Base-by-base conservation (phyloP, 805 yeast species). In the Debaryomyces hansenii region DNA sequence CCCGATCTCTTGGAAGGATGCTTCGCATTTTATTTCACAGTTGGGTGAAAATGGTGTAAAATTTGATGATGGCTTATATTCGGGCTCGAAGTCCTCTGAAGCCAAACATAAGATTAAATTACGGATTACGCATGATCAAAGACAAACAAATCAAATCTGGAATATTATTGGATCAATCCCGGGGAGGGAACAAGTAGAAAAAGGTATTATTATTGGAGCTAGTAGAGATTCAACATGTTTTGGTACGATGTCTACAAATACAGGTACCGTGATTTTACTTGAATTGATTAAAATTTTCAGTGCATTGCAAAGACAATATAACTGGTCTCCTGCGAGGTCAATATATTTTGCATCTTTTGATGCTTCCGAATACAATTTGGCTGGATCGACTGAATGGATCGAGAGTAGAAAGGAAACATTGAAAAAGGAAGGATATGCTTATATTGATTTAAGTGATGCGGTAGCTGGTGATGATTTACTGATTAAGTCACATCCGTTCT, bases 281-380 rank as follows among this genome's bases (percentile, higher is more conserved):
- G 92, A 91, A 51, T 65, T 91, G 47, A 80, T 87, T 8, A 80
- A 85, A 46, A 62, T 87, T 0, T 80, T 90, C 44, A 81, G 88
- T 16, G 73, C 80, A 21, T 69, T 90, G 63, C 83, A 79, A 48
- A 73, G 80, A 43, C 72, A 82, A 32, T 77, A 76, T 55, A 81
- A 83, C 49, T 91, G 97, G 97, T 70, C 74, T 39, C 97, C 98
- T 0, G 64, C 90, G 34, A 78, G 98, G 62, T 76, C 91, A 3
- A 83, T 91, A 11, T 84, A 85, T 58, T 90, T 91, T 67, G 81
- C 82, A 0, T 87, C 96, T 0, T 90, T 87, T 70, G 96, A 91
- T 56, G 97, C 87, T 1, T 70, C 86, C 0, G 82, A 84, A 50
- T 90, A 85, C 57, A 90, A 90, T 60, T 69, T 76, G 53, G 96